These are phyloP conservation scores for Alternaria sp. DNA, from an alignment of 2,329 filamentous ascomycete genomes.

Conservation along the genomic window DNA sequence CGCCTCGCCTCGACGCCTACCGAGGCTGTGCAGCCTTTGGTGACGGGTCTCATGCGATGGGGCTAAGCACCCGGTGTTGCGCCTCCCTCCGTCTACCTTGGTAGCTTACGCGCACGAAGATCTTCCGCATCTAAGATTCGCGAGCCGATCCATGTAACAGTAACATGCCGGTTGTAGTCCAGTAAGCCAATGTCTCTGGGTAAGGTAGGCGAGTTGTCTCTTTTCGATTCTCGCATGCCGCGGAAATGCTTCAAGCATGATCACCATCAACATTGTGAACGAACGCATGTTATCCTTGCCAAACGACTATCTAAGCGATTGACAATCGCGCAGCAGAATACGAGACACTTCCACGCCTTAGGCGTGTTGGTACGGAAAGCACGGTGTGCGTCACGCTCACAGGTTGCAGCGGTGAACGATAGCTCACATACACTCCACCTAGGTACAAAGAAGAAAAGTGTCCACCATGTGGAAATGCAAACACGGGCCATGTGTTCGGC, in stretches of 20 bases:
- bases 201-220: neutral
- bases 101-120: constrained; percentile 1
- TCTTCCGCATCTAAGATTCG: constrained; percentile 11
- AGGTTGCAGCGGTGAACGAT: neutral
- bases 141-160: constrained; percentile 12
- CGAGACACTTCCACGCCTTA: neutral
- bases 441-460: neutral
- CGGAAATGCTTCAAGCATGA: neutral
- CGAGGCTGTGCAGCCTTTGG: neutral
- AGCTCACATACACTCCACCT: neutral
- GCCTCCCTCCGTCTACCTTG: neutral
- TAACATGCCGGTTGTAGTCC: neutral
- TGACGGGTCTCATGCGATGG: neutral
- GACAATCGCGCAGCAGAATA: neutral
- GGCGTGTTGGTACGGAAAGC: neutral
- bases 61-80: neutral
- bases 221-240: neutral
- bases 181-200: neutral
- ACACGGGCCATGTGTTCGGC: neutral
- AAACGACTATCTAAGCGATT: neutral
- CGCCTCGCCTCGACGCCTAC: neutral
- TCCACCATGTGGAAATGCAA: neutral
- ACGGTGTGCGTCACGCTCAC: neutral
- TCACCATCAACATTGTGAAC: neutral
- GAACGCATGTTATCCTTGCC: neutral